Conservation (phyloP, 1,139 yeast species). For the Zygoascus hellenicus region DNA sequence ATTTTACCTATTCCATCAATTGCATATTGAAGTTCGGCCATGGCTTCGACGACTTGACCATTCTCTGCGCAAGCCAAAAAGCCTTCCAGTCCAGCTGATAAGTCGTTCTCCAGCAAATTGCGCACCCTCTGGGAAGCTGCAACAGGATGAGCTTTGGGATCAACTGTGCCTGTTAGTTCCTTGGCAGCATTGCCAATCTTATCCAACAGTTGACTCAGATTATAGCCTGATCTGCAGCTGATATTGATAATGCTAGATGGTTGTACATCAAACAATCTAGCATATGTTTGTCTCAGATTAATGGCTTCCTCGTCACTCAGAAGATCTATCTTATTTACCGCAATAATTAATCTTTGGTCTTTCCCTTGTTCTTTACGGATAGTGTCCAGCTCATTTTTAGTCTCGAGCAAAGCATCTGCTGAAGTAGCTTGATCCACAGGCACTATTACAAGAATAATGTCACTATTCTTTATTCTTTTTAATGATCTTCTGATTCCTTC, state of each 20-base stretch:
- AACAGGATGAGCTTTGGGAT: conserved; percentile 27
- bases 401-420: conserved; percentile 12
- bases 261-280: conserved; percentile 13
- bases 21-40: conserved; percentile 69
- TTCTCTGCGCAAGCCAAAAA: conserved; percentile 46
- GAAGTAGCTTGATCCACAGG: conserved; percentile 23
- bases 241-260: conserved; percentile 41
- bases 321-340: conserved; percentile 33
- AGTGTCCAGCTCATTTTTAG: conserved; percentile 28
- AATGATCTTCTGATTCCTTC: conserved; percentile 83
- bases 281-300: neutral
- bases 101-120: conserved; percentile 68
- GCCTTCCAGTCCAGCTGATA: conserved; percentile 61
- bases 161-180: conserved; percentile 27
- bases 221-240: conserved; percentile 66
- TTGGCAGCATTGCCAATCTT: conserved; percentile 44
- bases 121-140: conserved; percentile 68
- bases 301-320: conserved; percentile 3
- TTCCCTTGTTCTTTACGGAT: conserved; percentile 7
- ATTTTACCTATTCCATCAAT: conserved; percentile 87
- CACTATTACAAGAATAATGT: conserved; percentile 40
- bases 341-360: conserved; percentile 25
- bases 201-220: conserved; percentile 34
- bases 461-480: conserved; percentile 55
- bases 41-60: conserved; percentile 74